These are phyloP conservation scores for Crepidotus variabilis DNA, from an alignment of 768 basidiomycete genomes.

Conservation along the genomic window DNA sequence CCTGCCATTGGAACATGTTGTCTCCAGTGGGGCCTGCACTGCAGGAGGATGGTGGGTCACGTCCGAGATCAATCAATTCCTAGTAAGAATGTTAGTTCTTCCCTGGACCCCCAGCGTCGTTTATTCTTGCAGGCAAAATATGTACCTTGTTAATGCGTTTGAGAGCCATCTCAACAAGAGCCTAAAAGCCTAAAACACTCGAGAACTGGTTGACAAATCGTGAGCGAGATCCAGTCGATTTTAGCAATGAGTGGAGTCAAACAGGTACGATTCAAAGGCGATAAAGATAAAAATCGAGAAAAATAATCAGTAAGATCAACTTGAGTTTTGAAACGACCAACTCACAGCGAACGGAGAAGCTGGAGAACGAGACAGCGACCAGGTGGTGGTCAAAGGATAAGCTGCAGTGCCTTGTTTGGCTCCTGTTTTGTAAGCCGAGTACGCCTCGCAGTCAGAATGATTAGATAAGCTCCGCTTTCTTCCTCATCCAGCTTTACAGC, in stretches of 20 bases:
- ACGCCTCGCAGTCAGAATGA: slow-evolving; percentile 22
- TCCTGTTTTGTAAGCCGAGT: slow-evolving; percentile 40
- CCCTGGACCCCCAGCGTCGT: slow-evolving; percentile 11
- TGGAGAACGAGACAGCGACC: slow-evolving; percentile 21
- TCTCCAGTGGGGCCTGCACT: slow-evolving; percentile 97
- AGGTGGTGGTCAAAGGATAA: slow-evolving; percentile 51
- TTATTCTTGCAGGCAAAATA: neutral
- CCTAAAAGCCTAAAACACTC: slow-evolving; percentile 23
- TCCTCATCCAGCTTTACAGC: slow-evolving; percentile 2
- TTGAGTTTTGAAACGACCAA: slow-evolving; percentile 11
- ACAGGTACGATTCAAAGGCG: slow-evolving; percentile 28
- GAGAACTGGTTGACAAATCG: slow-evolving; percentile 27
- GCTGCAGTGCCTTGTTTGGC: slow-evolving; percentile 38
- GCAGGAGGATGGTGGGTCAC: slow-evolving; percentile 99
- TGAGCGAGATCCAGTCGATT: slow-evolving; percentile 31
- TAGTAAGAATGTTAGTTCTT: slow-evolving; percentile 29
- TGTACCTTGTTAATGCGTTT: slow-evolving; percentile 99
- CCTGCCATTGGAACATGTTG: slow-evolving; percentile 99
- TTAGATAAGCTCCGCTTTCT: slow-evolving; percentile 32
- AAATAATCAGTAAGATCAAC: slow-evolving; percentile 13
- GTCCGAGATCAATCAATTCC: slow-evolving; percentile 99
- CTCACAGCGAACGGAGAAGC: slow-evolving; percentile 28
- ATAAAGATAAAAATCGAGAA: slow-evolving; percentile 18
- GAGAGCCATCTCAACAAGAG: slow-evolving; percentile 69
- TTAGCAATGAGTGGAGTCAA: neutral